Conservation (phyloP, 2,329 filamentous ascomycete genomes). For the Nigrospora oryzae region DNA sequence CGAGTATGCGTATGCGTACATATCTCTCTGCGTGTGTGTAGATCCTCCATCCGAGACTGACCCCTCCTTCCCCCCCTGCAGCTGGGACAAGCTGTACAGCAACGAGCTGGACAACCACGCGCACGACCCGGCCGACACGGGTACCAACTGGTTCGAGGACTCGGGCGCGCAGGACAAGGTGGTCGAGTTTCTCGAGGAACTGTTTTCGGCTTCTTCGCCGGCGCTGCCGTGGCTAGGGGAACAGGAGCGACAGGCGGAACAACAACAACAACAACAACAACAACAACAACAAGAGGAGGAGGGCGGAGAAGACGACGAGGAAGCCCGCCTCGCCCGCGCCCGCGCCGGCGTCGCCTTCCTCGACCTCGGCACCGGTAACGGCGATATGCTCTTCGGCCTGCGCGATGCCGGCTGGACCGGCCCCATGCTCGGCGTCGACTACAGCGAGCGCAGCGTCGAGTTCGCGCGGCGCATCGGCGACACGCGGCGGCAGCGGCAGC, state of each 20-base stretch:
- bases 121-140: slow-evolving; percentile 66
- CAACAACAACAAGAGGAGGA: slow-evolving; percentile 12
- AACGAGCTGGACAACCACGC: slow-evolving; percentile 64
- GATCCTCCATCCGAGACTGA: no score
- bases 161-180: slow-evolving; percentile 79
- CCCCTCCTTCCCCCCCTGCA: slow-evolving; percentile 20
- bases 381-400: slow-evolving; percentile 79
- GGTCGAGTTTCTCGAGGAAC: slow-evolving; percentile 52
- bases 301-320: slow-evolving; percentile 6
- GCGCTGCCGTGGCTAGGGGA: not conserved
- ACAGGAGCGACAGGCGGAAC: slow-evolving; percentile 14
- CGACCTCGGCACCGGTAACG: slow-evolving; percentile 91
- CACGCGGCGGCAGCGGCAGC: slow-evolving; percentile 12
- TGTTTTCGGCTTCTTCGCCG: slow-evolving; percentile 7
- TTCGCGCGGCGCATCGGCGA: slow-evolving; percentile 60
- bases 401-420: slow-evolving; percentile 58
- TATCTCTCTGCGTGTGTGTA: no score
- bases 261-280: not conserved
- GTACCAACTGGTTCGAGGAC: slow-evolving; percentile 95
- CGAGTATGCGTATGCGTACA: no score
- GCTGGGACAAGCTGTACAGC: slow-evolving; percentile 70
- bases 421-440: slow-evolving; percentile 79
- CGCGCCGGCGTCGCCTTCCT: slow-evolving; percentile 48
- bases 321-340: slow-evolving; percentile 7
- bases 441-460: slow-evolving; percentile 65